phyloP scores from a whole-genome alignment of 2,329 filamentous ascomycete genomes.

The Paraphoma sp. region DNA sequence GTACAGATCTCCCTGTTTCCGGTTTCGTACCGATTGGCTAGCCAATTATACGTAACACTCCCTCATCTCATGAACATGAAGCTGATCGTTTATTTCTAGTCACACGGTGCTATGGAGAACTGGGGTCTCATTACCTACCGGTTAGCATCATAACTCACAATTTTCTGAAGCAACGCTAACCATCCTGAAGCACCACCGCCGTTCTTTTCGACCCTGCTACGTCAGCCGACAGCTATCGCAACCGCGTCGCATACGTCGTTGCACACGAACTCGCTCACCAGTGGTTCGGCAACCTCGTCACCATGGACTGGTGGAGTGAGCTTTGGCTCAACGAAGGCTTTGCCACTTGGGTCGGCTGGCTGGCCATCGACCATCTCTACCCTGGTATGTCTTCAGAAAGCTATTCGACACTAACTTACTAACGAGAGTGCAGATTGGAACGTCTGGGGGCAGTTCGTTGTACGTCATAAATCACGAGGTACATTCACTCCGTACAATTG shows the following conservation, averaged over 20 bases:
- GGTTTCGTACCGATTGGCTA: conserved; percentile 32
- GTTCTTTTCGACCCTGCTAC: conserved; percentile 94
- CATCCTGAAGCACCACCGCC: conserved; percentile 70
- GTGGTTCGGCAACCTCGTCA: conserved; percentile 95
- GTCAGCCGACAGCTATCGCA: conserved; percentile 89
- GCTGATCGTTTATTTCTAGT: conserved; percentile 57
- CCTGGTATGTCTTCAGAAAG: conserved; percentile 59
- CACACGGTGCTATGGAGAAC: conserved; percentile 93
- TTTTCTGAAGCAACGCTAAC: conserved; percentile 9
- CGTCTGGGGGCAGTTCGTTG: conserved; percentile 95
- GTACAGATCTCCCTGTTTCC: conserved; percentile 31
- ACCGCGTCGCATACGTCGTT: conserved; percentile 93
- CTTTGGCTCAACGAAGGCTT: conserved; percentile 94
- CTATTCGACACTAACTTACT: conserved; percentile 10
- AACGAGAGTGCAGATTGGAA: conserved; percentile 74
- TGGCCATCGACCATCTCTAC: conserved; percentile 87
- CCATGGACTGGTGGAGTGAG: conserved; percentile 97
- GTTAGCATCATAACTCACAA: conserved; percentile 20
- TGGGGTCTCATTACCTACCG: conserved; percentile 97
- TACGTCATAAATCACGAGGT: conserved; percentile 65
- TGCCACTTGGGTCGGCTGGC: conserved; percentile 97
- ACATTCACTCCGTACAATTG: conserved; percentile 40
- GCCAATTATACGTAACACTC: conserved; percentile 51
- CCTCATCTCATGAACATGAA: conserved; percentile 9
- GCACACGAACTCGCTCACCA: conserved; percentile 97